Conservation (phyloP, 2,329 filamentous ascomycete species). For the Diplodia scrobiculata region DNA sequence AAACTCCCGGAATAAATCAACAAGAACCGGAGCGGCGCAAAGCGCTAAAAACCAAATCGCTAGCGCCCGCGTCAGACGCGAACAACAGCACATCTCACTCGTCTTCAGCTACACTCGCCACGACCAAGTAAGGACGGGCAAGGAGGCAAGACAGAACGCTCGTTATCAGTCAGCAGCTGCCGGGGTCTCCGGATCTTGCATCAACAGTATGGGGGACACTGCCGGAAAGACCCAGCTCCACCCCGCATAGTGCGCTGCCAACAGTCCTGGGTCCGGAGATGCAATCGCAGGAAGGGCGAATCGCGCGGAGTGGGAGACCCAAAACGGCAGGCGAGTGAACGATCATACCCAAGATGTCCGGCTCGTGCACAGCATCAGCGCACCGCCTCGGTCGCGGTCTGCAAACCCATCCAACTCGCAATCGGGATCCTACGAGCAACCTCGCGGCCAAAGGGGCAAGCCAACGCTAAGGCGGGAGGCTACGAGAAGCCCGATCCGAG, state of each 20-base stretch:
- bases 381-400: conserved; percentile 10
- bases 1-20: conserved; percentile 36
- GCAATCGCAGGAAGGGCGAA: conserved; percentile 42
- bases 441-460: conserved; percentile 46
- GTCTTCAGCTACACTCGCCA: conserved; percentile 34
- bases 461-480: conserved; percentile 40
- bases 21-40: conserved; percentile 42
- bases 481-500: conserved; percentile 12
- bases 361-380: conserved; percentile 37
- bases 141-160: conserved; percentile 47
- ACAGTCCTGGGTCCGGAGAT: conserved; percentile 45
- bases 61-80: conserved; percentile 34
- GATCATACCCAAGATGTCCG: conserved; percentile 50
- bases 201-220: background rate
- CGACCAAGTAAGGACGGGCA: conserved; percentile 14
- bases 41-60: conserved; percentile 44
- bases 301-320: conserved; percentile 34
- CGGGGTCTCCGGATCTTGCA: conserved; percentile 32
- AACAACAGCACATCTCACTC: conserved; percentile 40
- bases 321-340: conserved; percentile 44
- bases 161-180: conserved; percentile 47
- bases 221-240: conserved; percentile 31
- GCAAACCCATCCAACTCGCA: conserved; percentile 8
- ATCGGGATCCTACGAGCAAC: conserved; percentile 38
- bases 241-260: conserved; percentile 36